A percentile compares a stretch with the other conserved stretches of the same genome.
Conservation (phyloP, 2,329 filamentous ascomycete genomes). For the Botrytis aclada region DNA sequence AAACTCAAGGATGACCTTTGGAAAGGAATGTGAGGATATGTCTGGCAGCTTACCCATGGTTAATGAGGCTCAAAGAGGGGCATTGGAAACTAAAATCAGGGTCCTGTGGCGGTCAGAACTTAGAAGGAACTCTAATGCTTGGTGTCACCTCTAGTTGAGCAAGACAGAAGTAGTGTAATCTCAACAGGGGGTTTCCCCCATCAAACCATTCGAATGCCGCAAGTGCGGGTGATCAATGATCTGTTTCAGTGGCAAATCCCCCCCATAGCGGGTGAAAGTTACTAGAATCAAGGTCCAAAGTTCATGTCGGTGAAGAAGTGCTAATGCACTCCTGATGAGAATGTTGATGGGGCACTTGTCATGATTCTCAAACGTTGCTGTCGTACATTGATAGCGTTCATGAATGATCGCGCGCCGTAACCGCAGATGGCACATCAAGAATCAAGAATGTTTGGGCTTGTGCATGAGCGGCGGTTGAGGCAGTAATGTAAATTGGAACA, state of each 20-base stretch:
- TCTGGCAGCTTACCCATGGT: neutral
- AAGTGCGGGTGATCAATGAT: neutral
- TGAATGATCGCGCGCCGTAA: neutral
- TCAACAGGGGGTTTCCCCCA: too few relatives aligned
- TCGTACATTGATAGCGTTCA: neutral
- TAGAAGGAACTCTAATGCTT: neutral
- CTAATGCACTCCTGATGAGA: neutral
- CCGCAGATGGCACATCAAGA: too few relatives aligned
- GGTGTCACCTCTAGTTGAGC: neutral
- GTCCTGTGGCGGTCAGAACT: neutral
- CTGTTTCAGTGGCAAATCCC: neutral
- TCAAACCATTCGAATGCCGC: neutral
- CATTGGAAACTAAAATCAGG: neutral
- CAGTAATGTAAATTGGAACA: neutral
- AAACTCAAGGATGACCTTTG: neutral
- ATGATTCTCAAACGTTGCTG: neutral
- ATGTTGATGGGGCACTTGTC: neutral
- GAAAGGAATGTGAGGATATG: too few relatives aligned
- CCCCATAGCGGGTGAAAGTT: neutral
- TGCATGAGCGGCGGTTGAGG: neutral
- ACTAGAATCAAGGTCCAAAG: neutral
- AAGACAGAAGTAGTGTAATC: neutral
- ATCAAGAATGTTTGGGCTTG: neutral
- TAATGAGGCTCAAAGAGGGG: neutral
- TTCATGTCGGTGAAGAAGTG: neutral